Percentiles rank a stretch among this genome's conserved stretches.
These are phyloP conservation scores for Lippia alba DNA, from an alignment of 305 asterid species.

Conservation along the genomic window DNA sequence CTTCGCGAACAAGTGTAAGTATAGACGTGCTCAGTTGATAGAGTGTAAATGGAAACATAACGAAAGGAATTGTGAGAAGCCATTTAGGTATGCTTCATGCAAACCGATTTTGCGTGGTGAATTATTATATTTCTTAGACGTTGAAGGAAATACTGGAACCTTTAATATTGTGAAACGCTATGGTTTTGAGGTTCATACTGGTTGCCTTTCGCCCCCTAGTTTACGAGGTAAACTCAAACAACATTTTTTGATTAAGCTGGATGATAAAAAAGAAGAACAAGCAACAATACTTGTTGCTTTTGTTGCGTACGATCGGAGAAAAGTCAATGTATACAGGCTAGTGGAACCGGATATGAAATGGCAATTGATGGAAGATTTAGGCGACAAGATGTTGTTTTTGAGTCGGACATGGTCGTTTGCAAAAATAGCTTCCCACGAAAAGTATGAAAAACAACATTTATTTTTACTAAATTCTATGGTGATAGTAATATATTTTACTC, in stretches of 20 bases:
- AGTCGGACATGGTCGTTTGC: not conserved
- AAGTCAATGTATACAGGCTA: not conserved
- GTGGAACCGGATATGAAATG: not conserved
- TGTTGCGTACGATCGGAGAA: not conserved
- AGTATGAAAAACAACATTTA: not conserved
- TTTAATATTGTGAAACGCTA: not conserved
- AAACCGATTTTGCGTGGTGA: not conserved
- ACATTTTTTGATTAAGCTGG: not conserved
- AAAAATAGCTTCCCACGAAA: not conserved
- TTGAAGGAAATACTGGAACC: not conserved
- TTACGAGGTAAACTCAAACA: not conserved
- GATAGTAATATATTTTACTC: too few relatives aligned
- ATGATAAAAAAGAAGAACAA: not conserved
- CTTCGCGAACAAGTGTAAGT: not conserved
- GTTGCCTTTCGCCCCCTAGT: not conserved
- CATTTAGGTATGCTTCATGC: not conserved
- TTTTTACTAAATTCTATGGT: too few relatives aligned
- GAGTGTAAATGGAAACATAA: not conserved
- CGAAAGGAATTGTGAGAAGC: not conserved
- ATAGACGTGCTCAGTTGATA: not conserved
- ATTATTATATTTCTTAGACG: not conserved
- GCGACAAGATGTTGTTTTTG: not conserved
- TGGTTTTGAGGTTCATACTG: not conserved
- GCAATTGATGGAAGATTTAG: not conserved
- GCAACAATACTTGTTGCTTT: not conserved